Evolutionary conservation across 805 yeast genomes (phyloP), one percentile per base, ranked within the genome.

Genomic region (Torulaspora delbrueckii): DNA sequence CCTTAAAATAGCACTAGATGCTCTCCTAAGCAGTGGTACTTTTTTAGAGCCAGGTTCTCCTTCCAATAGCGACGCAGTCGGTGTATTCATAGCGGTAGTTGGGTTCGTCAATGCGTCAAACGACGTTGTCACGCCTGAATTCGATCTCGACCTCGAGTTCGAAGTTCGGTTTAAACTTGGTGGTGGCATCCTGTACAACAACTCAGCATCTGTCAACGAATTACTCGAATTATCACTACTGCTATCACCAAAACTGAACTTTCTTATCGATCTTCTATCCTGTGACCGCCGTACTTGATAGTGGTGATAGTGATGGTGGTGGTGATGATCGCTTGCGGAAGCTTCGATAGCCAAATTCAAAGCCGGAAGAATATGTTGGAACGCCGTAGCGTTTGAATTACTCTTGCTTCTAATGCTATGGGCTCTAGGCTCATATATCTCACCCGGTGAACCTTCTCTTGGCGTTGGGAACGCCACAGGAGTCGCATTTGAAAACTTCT

Each of bases 1-100:
- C 28, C 65, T 51, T 23, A 62, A 39, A 19, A 64, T 46, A 2
- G 62, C 58, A 40, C 62, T 60, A 0, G 68, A 64, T 0, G 67
- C 67, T 40, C 67, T 57, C 40, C 59, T 57, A 12, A 64, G 42
- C 23, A 64, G 45, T 8, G 65, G 65, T 5, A 53, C 37, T 37
- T 52, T 58, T 42, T 55, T 43, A 22, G 40, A 16, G 10, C 34
- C 33, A 9, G 40, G 19, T 35, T 47, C 46, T 14, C 35, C 39
- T 18, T 31, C 32, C 31, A 35, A 13, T 3, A 35, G 18, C 18
- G 46, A 43, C 2, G 43, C 19, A 10, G 37, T 40, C 5, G 53
- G 47, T 5, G 47, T 43, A 26, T 46, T 49, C 37, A 43, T 26
- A 6, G 41, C 50, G 9, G 45, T 41, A 5, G 49, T 38, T 14